A percentile compares a stretch with the other conserved stretches of the same genome.
Conservation (phyloP, 306 rosid genomes). For the Bauhinia variegata region DNA sequence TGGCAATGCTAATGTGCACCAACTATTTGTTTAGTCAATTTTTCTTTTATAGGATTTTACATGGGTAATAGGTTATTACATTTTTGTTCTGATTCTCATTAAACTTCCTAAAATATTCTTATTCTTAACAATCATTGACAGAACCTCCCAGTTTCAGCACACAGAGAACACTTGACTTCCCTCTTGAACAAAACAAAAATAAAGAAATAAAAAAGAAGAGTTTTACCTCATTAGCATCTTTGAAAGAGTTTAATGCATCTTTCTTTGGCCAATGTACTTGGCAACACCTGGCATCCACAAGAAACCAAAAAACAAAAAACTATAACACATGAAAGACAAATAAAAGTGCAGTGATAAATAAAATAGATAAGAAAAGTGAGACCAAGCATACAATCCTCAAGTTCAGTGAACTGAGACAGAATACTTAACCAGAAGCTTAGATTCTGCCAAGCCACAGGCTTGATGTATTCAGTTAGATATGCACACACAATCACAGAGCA, state of each 20-base stretch:
- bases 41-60: no score
- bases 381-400: slow-evolving; percentile 5
- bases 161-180: no score
- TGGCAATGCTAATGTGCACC: no score
- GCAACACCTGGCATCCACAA: slow-evolving; percentile 45
- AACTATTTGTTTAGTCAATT: no score
- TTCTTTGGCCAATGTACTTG: slow-evolving; percentile 55
- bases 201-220: slow-evolving; percentile 3
- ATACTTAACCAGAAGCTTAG: background rate
- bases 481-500: background rate
- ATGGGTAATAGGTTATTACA: no score
- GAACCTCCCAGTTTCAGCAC: no score
- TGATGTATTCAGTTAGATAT: slow-evolving; percentile 8
- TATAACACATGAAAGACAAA: background rate
- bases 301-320: background rate
- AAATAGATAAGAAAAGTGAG: slow-evolving; percentile 12
- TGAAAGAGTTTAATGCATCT: slow-evolving; percentile 45
- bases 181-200: background rate
- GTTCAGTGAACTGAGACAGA: slow-evolving; percentile 16
- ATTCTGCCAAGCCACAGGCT: slow-evolving; percentile 7
- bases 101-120: no score
- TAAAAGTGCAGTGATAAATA: background rate
- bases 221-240: slow-evolving; percentile 60
- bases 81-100: no score
- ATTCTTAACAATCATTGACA: no score